Base-by-base conservation (phyloP, 768 basidiomycete genomes). In the Boletus fagicola region DNA sequence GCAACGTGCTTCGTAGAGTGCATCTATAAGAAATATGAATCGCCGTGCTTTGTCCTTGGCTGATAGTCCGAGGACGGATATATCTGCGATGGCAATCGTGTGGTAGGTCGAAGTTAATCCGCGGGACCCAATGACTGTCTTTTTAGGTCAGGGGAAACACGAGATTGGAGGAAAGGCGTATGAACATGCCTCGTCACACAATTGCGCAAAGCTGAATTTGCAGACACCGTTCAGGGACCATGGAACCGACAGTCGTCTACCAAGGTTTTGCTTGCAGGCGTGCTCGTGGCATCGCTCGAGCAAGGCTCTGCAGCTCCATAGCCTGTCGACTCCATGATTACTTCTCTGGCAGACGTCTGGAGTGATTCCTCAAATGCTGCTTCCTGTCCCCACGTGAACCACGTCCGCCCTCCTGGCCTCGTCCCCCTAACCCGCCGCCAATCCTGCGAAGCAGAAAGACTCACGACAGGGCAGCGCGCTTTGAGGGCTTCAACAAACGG, bases 41-140 rank as follows among this genome's bases (percentile, higher is more conserved):
- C 83, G 74, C 12, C 84, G 70, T 2, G 82, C 83, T 65, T 84
- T 80, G 66, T 85, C 81, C 72, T 84, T 86, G 33, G 75, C 72
- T 7, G 78, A 76, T 7, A 84, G 46, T 47, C 30, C 8, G 8
- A 31, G 30, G 46, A n/a, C 7, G 30, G 30, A 30, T 31, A n/a
- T 18, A 28, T 45, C 67, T 36, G 78, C 75, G 42, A 85, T 74
- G 55, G 77, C 73, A 54, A 83, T 66, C n/a, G 78, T 80, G 56
- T 77, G 48, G 8, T 35, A 35, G 9, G 48, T 7, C 31, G 30
- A 30, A 2, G 30, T 8, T 9, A 49, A 18, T 49, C 22, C 33
- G 22, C 15, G 16, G 35, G 16, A 11, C 24, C 30, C 10, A 24
- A 74, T 8, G 52, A 36, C 33, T 33, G 18, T 35, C 5, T 6